A percentile compares a stretch with the other conserved stretches of the same genome.
Conservation (phyloP, 148 eudicot genomes). For the Rhododendron molle region DNA sequence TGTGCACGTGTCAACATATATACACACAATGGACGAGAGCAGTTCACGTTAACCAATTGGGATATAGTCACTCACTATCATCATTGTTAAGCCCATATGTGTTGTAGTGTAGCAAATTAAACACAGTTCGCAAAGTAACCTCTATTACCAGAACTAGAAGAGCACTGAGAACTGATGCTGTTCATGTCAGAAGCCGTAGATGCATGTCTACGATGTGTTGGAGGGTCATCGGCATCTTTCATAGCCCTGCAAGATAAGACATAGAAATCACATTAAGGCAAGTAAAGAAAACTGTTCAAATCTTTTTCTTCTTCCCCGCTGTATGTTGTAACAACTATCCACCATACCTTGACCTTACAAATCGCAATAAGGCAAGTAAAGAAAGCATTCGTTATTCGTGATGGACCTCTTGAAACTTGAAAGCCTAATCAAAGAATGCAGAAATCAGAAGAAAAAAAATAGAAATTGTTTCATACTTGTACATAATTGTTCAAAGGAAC, state of each 20-base stretch:
- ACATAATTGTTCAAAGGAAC: too few relatives aligned
- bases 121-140: constrained; percentile 29
- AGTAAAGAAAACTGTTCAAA: neutral
- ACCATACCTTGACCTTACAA: constrained; percentile 48
- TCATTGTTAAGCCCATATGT: too few relatives aligned
- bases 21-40: too few relatives aligned
- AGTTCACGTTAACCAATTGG: too few relatives aligned
- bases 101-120: neutral
- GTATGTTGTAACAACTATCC: neutral
- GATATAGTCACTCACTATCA: too few relatives aligned
- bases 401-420: too few relatives aligned
- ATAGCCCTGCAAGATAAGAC: constrained; percentile 33
- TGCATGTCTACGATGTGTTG: constrained; percentile 59
- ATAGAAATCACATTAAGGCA: constrained; percentile 1
- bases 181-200: constrained; percentile 66
- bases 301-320: constrained; percentile 1
- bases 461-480: too few relatives aligned
- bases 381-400: too few relatives aligned
- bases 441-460: too few relatives aligned
- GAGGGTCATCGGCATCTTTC: constrained; percentile 41
- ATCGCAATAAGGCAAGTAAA: too few relatives aligned
- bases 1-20: too few relatives aligned
- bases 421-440: too few relatives aligned
- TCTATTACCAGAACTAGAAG: constrained; percentile 33
- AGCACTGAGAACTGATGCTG: constrained; percentile 40